A percentile compares a stretch with the other conserved stretches of the same genome.
phyloP scores from a whole-genome alignment of 148 eudicot species.

The Beta vulgaris region DNA sequence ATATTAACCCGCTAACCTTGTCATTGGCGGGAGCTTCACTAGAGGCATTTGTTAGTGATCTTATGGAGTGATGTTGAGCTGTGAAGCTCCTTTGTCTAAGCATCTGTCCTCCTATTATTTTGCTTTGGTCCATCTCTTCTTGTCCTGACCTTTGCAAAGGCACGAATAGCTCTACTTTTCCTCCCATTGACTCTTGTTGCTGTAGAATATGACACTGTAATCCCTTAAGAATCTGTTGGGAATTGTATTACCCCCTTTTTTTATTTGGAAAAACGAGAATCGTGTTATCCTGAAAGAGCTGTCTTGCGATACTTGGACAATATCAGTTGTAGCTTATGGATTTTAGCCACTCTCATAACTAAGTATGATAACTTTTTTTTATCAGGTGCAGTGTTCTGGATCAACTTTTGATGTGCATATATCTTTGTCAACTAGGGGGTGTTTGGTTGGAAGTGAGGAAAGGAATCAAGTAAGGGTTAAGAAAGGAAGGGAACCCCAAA shows the following conservation, averaged over 20 bases:
- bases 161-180: not conserved
- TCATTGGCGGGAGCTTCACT: not conserved
- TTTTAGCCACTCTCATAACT: not conserved
- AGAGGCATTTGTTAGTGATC: not conserved
- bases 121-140: not conserved
- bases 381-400: not conserved
- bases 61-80: not conserved
- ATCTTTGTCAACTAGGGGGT: not conserved
- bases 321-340: not conserved
- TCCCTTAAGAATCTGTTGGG: no score
- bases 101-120: not conserved
- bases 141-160: not conserved
- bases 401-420: not conserved
- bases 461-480: no score
- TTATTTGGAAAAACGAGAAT: not conserved
- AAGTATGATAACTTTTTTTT: not conserved
- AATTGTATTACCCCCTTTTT: not conserved
- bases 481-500: no score
- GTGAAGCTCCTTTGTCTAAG: not conserved
- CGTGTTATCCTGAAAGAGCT: not conserved
- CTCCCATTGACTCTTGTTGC: not conserved
- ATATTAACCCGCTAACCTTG: not conserved
- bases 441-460: no score
- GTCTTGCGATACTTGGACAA: no score
- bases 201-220: not conserved